Base-by-base conservation (phyloP, 176 grass and related monocot species). In the Eleusine indica region DNA sequence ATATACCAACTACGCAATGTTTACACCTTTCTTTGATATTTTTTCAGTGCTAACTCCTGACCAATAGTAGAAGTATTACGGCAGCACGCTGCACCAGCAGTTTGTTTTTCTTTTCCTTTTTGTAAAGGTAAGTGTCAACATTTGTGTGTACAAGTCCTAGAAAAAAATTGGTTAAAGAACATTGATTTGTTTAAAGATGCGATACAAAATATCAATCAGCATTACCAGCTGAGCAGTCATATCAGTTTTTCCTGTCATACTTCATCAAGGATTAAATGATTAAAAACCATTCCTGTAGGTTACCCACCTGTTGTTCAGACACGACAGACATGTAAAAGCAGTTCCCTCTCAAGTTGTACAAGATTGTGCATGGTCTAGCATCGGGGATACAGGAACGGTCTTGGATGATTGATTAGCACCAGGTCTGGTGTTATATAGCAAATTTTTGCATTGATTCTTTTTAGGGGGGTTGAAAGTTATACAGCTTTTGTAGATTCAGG, bases 11-110 rank as follows among this genome's bases (percentile, higher is more conserved):
- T 53, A 64, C n/a, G 69, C 29, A 70, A 25, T 53, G 11, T 70
- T 84, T 80, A 80, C 76, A 29, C 11, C 28, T 52, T 65, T 81
- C 5, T 70, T 84, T 75, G 37, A 21, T 82, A 56, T 18, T 70
- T 18, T 70, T 30, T 60, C 84, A 90, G 89, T 83, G 80, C 80
- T 90, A 37, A 87, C 89, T 84, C 75, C 84, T 70, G 79, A 80
- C 32, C 66, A 86, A 84, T 80, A 87, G 69, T 53, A 72, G 70
- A 80, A 51, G 63, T 86, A 75, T 44, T 68, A n/a, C 10, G 9
- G 70, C n/a, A 87, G 19, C 22, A 60, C 65, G 49, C 54, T 74
- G 75, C 70, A 70, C 44, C 75, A 65, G 74, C 66, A 38, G 8
- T 70, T 87, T 57, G 18, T 17, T 80, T 66, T 19, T 35, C 32